Base-by-base conservation (phyloP, 1,284 basidiomycete species). In the Cutaneotrichosporon spelunceum region DNA sequence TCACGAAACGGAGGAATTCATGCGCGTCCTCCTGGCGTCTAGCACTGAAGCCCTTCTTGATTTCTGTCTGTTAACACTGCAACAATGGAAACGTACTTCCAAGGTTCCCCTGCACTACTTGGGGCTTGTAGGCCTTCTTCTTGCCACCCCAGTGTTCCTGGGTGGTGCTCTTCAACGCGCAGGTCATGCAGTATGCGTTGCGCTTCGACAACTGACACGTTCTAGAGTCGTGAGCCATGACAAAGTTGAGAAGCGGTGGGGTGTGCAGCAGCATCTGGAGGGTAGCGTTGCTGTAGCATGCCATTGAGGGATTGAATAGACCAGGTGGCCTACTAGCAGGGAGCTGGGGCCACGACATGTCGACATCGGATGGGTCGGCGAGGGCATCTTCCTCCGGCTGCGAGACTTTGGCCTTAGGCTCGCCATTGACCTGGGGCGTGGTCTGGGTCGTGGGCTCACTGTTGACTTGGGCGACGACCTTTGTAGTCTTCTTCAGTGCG, bases 1-100 rank as follows among this genome's bases (percentile, higher is more conserved):
- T 87, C 26, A 90, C 87, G 78, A 97, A 96, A 30, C 96, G 88
- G 57, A 99, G 85, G 73, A 99, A 99, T 78, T 99, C 96, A 78
- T 99, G 96, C 4, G 95, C 88, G 77, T 99, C 96, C 77, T 99
- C 96, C 79, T 99, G 96, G 66, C 93, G 82, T n/a, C 91, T 92
- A 75, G 82, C 85, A 55, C 88, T 86, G 83, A 99, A 87, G 67
- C 92, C 88, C 76, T 93, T 93, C 16, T 93, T 93, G 68, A 99
- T 94, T 13, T 83, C 92, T 95, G 70, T 3, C 16, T 23, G 50
- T 62, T 30, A 62, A 56, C 27, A 21, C 7, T 4, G 29, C n/a
- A 3, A n/a, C 8, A 10, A 29, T 27, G 13, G 19, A 42, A 8
- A 83, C 87, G 64, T 71, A 90, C 91, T 76, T 74, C 87, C 84